Evolutionary conservation across 768 basidiomycete species (phyloP), one percentile per base, ranked within the genome.

Genomic region (Xanthoconium purpureum): DNA sequence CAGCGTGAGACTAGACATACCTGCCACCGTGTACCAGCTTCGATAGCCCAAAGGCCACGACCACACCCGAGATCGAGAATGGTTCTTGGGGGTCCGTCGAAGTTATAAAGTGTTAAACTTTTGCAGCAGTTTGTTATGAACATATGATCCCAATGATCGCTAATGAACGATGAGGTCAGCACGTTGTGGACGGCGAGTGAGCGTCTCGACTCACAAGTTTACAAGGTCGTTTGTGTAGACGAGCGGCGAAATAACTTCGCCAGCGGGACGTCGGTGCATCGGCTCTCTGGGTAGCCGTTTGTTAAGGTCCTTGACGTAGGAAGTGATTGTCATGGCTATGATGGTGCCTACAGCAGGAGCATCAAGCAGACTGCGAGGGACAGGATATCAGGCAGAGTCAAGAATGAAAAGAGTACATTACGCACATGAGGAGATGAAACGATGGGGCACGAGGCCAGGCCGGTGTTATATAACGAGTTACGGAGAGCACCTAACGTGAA

Each of bases 1-100:
- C 2, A 20, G 43, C 12, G 35, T 11, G 49, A 45, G 30, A 54
- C 45, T 13, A 36, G 37, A 69, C 80, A 42, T 56, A 85, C 89
- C 66, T 75, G 76, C 88, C 88, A 91, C 45, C 74, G 71, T 61
- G 77, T 82, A 3, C 84, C 87, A 6, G 87, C 87, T 56, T 87
- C 82, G 30, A 91, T 75, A 4, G 79, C 79, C 89, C 89, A 91
- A 49, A 78, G 77, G 2, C 89, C 89, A 44, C 75, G 79, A 6
- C 89, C 88, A 64, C 87, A 89, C 0, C 88, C 89, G 10, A 91
- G 70, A 63, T 89, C 87, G 12, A 91, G 79, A 0, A 88, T 74
- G 4, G 72, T 67, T 1, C 65, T 24, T 0, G 88, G 89, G 3
- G 82, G 78, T 0, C 63, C 64, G 9, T 76, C 72, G 49, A 85